A percentile compares a stretch with the other conserved stretches of the same genome.
Conservation (phyloP, 805 yeast genomes). For the Teunomyces aglyptinius region DNA sequence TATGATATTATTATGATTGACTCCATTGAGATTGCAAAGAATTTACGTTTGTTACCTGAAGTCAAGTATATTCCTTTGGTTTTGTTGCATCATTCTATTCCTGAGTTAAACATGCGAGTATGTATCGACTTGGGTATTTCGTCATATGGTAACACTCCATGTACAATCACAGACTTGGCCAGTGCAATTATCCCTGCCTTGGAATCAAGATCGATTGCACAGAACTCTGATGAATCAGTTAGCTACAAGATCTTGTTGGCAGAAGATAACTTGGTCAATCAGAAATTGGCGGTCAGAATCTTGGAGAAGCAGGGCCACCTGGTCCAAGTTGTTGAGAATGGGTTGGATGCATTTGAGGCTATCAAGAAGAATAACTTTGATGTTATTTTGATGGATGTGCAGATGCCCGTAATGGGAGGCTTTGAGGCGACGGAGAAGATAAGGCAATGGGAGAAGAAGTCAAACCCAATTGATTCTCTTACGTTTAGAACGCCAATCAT, state of each 20-base stretch:
- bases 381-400: constrained; percentile 88
- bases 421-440: constrained; percentile 87
- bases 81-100: constrained; percentile 69
- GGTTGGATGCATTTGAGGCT: constrained; percentile 77
- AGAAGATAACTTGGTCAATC: constrained; percentile 85
- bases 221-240: constrained; percentile 74
- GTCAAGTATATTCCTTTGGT: constrained; percentile 85
- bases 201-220: constrained; percentile 77
- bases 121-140: constrained; percentile 86
- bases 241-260: constrained; percentile 76
- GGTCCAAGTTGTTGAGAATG: constrained; percentile 84
- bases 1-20: constrained; percentile 84
- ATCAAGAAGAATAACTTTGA: constrained; percentile 67
- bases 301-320: constrained; percentile 83
- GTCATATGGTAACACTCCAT: constrained; percentile 86
- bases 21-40: constrained; percentile 69
- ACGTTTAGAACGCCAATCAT: constrained; percentile 81
- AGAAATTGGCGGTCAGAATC: constrained; percentile 80
- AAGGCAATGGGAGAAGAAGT: constrained; percentile 82
- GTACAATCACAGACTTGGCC: constrained; percentile 77
- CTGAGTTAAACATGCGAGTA: constrained; percentile 73
- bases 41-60: constrained; percentile 65
- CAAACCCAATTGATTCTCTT: constrained; percentile 66
- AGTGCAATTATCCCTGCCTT: constrained; percentile 81
- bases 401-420: constrained; percentile 95